Conservation (phyloP, 257 asterid species). For the Gynochthodes officinalis region DNA sequence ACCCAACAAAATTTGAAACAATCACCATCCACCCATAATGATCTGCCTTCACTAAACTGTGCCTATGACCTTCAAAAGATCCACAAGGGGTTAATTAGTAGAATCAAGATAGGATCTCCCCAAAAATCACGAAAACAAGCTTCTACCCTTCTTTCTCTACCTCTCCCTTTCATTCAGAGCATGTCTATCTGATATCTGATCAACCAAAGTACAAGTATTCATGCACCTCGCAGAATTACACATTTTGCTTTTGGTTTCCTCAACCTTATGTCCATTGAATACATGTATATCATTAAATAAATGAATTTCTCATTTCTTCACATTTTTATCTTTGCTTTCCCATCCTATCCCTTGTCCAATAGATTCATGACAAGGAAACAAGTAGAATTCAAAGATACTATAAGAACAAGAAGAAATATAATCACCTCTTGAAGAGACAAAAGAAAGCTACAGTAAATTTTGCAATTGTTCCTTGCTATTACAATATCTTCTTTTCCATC, state of each 20-base stretch:
- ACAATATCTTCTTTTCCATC: background rate
- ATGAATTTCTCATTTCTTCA: background rate
- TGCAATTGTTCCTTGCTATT: background rate
- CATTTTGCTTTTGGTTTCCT: background rate
- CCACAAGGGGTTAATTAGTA: too few species aligned
- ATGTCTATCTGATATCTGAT: background rate
- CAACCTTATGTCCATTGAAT: background rate
- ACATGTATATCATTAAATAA: too few species aligned
- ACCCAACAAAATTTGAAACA: background rate
- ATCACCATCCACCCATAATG: background rate
- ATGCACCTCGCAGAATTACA: background rate
- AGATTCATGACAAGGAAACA: background rate
- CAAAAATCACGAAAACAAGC: background rate
- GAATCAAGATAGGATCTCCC: background rate
- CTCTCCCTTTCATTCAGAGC: background rate
- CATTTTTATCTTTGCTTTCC: background rate
- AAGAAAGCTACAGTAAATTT: background rate
- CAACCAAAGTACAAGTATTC: background rate
- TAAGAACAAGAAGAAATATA: background rate
- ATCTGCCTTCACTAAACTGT: background rate
- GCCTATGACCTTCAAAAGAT: background rate
- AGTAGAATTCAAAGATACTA: background rate
- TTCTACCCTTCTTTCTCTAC: background rate
- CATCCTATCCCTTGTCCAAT: background rate
- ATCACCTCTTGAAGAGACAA: background rate